phyloP scores from a whole-genome alignment of 2,329 filamentous ascomycete species.

The Pseudocercospora eumusae region DNA sequence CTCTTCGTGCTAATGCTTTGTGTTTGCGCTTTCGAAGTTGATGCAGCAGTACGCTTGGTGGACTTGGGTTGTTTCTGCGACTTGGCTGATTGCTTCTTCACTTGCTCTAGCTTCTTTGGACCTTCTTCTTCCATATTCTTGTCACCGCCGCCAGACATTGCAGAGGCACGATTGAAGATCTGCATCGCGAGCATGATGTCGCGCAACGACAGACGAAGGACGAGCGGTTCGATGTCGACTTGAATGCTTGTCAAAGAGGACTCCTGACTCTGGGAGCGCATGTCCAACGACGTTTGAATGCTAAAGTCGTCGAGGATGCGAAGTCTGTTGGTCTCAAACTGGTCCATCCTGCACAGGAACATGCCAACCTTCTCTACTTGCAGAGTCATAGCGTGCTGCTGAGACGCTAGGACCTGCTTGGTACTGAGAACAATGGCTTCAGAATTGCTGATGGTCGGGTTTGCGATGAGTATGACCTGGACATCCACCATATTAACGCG shows the following conservation, averaged over 20 bases:
- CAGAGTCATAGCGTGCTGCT: slow-evolving; percentile 90
- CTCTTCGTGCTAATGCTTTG: slow-evolving; percentile 51
- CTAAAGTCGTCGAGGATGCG: slow-evolving; percentile 97
- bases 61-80: slow-evolving; percentile 41
- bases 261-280: slow-evolving; percentile 59
- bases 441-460: slow-evolving; percentile 83
- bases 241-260: slow-evolving; percentile 74
- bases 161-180: slow-evolving; percentile 86
- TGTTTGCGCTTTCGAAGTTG: slow-evolving; percentile 47
- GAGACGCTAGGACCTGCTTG: slow-evolving; percentile 87
- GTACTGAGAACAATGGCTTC: slow-evolving; percentile 95
- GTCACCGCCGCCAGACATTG: slow-evolving; percentile 64
- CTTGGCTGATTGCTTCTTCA: slow-evolving; percentile 43
- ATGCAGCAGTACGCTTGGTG: slow-evolving; percentile 51
- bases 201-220: slow-evolving; percentile 83
- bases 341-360: slow-evolving; percentile 98
- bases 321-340: slow-evolving; percentile 84
- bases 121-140: slow-evolving; percentile 56
- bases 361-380: slow-evolving; percentile 94
- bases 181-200: slow-evolving; percentile 94
- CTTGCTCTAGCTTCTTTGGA: slow-evolving; percentile 57
- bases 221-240: slow-evolving; percentile 85
- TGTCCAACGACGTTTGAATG: slow-evolving; percentile 83
- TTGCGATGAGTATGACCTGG: slow-evolving; percentile 93
- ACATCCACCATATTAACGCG: slow-evolving; percentile 93